Evolutionary conservation across 768 basidiomycete genomes (phyloP).

Genomic region (Trametes villosa): DNA sequence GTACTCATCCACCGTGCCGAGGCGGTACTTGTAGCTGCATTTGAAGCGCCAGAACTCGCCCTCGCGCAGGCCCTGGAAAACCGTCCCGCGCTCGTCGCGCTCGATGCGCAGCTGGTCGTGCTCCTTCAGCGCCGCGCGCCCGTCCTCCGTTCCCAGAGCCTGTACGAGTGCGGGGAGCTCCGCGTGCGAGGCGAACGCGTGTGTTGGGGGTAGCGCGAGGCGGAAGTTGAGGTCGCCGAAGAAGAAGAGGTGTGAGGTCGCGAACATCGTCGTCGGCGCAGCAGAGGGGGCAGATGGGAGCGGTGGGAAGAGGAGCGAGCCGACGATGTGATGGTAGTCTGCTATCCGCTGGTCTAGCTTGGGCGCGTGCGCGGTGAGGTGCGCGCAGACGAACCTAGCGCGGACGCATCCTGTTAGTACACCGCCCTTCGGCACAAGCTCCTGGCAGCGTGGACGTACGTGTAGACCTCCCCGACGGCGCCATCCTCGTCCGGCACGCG

Average conservation of each 20-base stretch:
- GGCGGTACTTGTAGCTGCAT: conserved; percentile 83
- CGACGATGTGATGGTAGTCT: conserved; percentile 83
- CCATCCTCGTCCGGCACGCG: conserved; percentile 62
- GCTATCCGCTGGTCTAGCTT: conserved; percentile 67
- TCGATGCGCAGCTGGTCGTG: conserved; percentile 74
- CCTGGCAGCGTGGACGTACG: conserved; percentile 56
- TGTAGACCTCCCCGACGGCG: conserved; percentile 73
- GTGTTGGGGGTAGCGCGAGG: conserved; percentile 61
- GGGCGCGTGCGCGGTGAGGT: conserved; percentile 82
- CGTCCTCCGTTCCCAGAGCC: conserved; percentile 44
- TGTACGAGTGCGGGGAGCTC: conserved; percentile 42
- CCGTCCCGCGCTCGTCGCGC: conserved; percentile 58
- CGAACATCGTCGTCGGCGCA: conserved; percentile 66
- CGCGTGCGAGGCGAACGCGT: conserved; percentile 46
- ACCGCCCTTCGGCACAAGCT: neutral
- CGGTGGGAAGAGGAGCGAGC: conserved; percentile 77
- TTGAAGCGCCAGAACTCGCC: conserved; percentile 91
- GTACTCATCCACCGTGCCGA: conserved; percentile 85
- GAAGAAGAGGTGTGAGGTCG: conserved; percentile 89
- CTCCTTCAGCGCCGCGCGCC: conserved; percentile 65
- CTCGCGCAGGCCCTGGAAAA: conserved; percentile 77
- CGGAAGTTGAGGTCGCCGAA: conserved; percentile 96
- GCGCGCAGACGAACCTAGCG: conserved; percentile 86
- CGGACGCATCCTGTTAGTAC: neutral
- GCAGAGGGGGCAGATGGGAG: conserved; percentile 40